Conservation (phyloP, 2,329 filamentous ascomycete species). For the Aspergillus arachidicola region DNA sequence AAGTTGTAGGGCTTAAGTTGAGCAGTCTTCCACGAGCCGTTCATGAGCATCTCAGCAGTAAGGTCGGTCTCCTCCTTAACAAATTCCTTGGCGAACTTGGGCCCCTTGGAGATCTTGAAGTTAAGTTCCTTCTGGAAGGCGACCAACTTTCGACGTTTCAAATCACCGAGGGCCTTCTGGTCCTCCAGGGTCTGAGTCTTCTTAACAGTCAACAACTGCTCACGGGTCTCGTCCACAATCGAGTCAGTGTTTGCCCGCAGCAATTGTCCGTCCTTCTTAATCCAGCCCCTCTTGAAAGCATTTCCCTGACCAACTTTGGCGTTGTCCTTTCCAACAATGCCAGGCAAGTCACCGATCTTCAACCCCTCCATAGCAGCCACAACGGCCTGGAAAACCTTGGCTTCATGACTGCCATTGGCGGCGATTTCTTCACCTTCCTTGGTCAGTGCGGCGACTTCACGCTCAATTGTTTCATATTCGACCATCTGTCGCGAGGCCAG, state of each 20-base stretch:
- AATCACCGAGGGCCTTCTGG: slow-evolving; percentile 73
- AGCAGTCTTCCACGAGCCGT: slow-evolving; percentile 87
- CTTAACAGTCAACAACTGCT: slow-evolving; percentile 74
- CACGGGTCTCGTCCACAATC: slow-evolving; percentile 77
- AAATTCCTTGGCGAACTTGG: slow-evolving; percentile 86
- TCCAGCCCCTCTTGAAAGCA: slow-evolving; percentile 78
- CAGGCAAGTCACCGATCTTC: slow-evolving; percentile 70
- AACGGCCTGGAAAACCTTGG: slow-evolving; percentile 77
- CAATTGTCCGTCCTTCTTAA: slow-evolving; percentile 64
- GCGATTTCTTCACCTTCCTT: slow-evolving; percentile 73
- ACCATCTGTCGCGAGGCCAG: slow-evolving; percentile 85
- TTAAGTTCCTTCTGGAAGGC: slow-evolving; percentile 79
- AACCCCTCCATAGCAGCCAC: slow-evolving; percentile 74
- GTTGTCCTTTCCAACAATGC: slow-evolving; percentile 49
- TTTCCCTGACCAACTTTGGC: slow-evolving; percentile 82
- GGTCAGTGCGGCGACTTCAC: slow-evolving; percentile 76
- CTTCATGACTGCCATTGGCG: slow-evolving; percentile 77
- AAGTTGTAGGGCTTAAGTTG: slow-evolving; percentile 86
- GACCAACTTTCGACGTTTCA: slow-evolving; percentile 91
- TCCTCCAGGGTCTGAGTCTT: slow-evolving; percentile 70
- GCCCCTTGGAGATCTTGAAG: slow-evolving; percentile 82
- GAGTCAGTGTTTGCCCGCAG: slow-evolving; percentile 63
- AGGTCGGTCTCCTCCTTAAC: slow-evolving; percentile 93
- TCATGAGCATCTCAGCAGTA: slow-evolving; percentile 86
- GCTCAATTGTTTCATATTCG: slow-evolving; percentile 78